Conservation (phyloP, 1,284 basidiomycete species). For the Irpex lacteus region DNA sequence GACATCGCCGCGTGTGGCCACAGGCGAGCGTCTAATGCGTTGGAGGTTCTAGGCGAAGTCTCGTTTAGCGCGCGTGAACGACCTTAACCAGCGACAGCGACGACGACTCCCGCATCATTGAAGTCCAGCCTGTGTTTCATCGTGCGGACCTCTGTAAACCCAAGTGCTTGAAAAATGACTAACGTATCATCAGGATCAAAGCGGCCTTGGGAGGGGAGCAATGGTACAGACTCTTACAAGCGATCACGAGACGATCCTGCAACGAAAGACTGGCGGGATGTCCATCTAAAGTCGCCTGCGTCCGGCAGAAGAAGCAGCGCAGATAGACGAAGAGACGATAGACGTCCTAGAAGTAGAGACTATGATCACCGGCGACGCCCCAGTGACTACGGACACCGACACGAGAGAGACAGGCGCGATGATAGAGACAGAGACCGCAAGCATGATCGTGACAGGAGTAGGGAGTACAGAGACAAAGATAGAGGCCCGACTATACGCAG, state of each 20-base stretch:
- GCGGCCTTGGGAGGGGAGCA: constrained; percentile 65
- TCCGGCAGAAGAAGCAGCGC: constrained; percentile 32
- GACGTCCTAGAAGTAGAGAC: constrained; percentile 32
- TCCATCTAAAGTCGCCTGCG: constrained; percentile 49
- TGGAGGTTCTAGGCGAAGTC: not conserved
- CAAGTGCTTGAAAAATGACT: constrained; percentile 67
- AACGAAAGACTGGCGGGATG: constrained; percentile 68
- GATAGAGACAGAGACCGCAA: constrained; percentile 34
- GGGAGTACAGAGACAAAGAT: constrained; percentile 16
- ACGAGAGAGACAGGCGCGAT: constrained; percentile 33
- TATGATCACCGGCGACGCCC: constrained; percentile 31
- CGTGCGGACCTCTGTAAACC: constrained; percentile 80
- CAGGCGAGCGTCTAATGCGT: not conserved
- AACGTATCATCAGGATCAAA: constrained; percentile 80
- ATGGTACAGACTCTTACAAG: constrained; percentile 47
- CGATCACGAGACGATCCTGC: constrained; percentile 54
- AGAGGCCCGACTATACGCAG: constrained; percentile 24
- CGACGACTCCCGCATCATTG: constrained; percentile 19
- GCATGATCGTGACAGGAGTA: constrained; percentile 25
- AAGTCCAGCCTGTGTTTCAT: constrained; percentile 38
- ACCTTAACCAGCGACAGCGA: constrained; percentile 4
- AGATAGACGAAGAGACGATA: constrained; percentile 30
- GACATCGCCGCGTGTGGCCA: no score
- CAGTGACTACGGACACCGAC: constrained; percentile 33
- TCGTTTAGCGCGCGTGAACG: not conserved